Evolutionary conservation across 768 basidiomycete genomes (phyloP).

Genomic region (Termitomyces sp.): DNA sequence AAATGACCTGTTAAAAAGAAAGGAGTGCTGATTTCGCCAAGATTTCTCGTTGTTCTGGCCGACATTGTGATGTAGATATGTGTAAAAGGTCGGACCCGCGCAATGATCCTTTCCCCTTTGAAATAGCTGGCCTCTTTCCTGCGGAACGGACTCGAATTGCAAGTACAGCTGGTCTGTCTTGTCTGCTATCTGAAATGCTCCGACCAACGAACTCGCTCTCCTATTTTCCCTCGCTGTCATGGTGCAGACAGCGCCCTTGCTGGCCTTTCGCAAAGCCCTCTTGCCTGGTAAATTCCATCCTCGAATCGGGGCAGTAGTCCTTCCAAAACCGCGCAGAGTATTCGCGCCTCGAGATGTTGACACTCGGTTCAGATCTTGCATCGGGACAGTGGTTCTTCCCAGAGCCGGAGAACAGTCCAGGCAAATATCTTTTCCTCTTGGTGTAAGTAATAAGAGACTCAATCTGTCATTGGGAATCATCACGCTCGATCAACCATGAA

Average conservation of each 20-base stretch:
- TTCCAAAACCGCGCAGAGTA: neutral
- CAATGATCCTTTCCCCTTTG: neutral
- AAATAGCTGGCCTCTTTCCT: conserved; percentile 1
- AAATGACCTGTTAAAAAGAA: neutral
- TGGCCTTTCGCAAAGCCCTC: neutral
- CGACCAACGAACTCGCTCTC: neutral
- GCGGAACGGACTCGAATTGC: neutral
- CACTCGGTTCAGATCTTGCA: neutral
- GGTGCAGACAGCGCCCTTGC: neutral
- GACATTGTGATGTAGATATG: neutral
- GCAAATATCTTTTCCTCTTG: neutral
- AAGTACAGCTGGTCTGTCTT: neutral
- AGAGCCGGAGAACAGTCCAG: neutral
- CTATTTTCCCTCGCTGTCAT: neutral
- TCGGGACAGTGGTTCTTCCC: neutral
- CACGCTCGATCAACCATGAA: neutral
- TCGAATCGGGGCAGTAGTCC: neutral
- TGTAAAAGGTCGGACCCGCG: neutral
- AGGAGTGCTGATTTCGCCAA: neutral
- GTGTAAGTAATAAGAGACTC: neutral
- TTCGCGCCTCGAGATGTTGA: neutral
- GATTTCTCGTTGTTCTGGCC: no score
- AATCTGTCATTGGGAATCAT: neutral
- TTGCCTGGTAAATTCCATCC: neutral
- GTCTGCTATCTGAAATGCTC: neutral